phyloP scores from a whole-genome alignment of 2,329 filamentous ascomycete species.

The Aspergillus caelatus region DNA sequence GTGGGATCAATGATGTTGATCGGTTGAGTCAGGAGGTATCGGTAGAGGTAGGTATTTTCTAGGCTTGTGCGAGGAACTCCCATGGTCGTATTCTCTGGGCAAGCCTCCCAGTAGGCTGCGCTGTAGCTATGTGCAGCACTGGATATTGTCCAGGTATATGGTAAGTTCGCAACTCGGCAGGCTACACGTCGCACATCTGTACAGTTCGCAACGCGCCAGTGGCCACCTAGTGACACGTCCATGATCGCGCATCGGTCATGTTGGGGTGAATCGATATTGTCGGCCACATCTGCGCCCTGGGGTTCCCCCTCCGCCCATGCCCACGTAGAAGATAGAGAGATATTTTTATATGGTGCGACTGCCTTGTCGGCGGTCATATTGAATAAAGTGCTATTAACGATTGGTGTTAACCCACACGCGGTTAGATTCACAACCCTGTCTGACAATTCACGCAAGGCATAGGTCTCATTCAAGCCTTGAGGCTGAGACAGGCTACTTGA shows the following conservation, averaged over 20 bases:
- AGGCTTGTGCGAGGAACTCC: constrained; percentile 62
- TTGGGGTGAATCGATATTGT: constrained; percentile 27
- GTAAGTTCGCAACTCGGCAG: constrained; percentile 57
- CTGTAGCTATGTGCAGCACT: constrained; percentile 45
- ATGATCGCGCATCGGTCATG: constrained; percentile 60
- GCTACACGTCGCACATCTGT: constrained; percentile 54
- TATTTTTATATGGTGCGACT: constrained; percentile 51
- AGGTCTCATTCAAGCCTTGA: constrained; percentile 25
- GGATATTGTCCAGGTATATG: constrained; percentile 62
- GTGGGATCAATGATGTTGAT: constrained; percentile 28
- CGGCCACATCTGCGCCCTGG: constrained; percentile 44
- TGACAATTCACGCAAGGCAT: constrained; percentile 35
- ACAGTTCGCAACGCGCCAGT: constrained; percentile 63
- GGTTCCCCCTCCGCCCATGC: constrained; percentile 63
- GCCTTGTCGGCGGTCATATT: constrained; percentile 54
- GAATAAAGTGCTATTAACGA: constrained; percentile 60
- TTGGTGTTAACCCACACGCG: constrained; percentile 62
- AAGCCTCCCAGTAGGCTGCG: constrained; percentile 48
- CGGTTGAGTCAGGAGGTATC: constrained; percentile 39
- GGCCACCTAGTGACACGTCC: constrained; percentile 52
- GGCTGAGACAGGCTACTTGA: constrained; percentile 33
- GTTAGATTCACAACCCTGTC: constrained; percentile 46
- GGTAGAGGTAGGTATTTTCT: constrained; percentile 63
- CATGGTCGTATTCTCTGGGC: constrained; percentile 55
- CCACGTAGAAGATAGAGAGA: constrained; percentile 59